A percentile compares a stretch with the other conserved stretches of the same genome.
Evolutionary conservation across 2,329 filamentous ascomycete species (phyloP).

Genomic region (Xylaria sp.): DNA sequence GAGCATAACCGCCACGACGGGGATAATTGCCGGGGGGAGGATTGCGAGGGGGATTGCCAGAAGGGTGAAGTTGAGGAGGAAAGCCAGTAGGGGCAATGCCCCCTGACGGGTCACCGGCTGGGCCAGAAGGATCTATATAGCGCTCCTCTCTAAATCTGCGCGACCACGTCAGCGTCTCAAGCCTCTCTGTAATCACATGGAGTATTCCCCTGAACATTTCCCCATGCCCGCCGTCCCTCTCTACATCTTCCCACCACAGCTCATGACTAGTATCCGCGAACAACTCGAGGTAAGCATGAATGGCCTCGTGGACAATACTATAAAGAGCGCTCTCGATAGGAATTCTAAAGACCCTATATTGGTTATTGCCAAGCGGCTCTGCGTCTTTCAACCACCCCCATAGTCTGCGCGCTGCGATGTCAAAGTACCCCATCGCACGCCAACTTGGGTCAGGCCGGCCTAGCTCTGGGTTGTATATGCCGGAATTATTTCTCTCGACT

Average conservation of each 20-base stretch:
- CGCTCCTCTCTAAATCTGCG: not conserved
- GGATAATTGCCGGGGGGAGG: no score
- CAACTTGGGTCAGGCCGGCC: no score
- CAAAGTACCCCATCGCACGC: not conserved
- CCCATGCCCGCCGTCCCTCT: not conserved
- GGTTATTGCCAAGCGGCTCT: not conserved
- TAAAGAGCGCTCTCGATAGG: not conserved
- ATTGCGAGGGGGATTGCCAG: no score
- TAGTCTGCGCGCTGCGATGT: not conserved
- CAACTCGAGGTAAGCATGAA: not conserved
- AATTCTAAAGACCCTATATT: not conserved
- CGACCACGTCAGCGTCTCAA: not conserved
- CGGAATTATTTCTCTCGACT: not conserved
- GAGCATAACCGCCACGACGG: no score
- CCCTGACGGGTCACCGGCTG: no score
- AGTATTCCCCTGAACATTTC: constrained; percentile 2
- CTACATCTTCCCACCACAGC: not conserved
- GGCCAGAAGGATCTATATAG: not conserved
- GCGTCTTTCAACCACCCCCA: not conserved
- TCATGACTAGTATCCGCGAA: not conserved
- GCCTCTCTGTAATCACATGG: not conserved
- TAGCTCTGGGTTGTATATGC: no score
- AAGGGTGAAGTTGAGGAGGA: no score
- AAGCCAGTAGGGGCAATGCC: no score
- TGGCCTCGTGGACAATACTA: not conserved